Percentiles rank a stretch among this genome's conserved stretches.
Evolutionary conservation across 768 basidiomycete species (phyloP).

Genomic region (Pleurotus ostreatus): DNA sequence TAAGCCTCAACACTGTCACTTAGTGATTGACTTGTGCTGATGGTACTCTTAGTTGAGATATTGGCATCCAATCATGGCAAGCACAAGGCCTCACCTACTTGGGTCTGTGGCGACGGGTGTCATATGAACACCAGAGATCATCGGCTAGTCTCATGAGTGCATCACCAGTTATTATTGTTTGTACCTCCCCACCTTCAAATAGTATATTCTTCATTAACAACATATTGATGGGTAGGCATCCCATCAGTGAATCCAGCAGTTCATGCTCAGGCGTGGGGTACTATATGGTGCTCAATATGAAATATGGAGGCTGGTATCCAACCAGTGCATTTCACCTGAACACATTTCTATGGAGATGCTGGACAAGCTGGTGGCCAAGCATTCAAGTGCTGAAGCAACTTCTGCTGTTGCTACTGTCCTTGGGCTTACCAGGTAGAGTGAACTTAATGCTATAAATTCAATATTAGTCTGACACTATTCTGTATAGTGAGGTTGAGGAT

Average conservation of each 20-base stretch:
- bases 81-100: too few species aligned
- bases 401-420: slow-evolving; percentile 19
- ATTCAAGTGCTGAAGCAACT: slow-evolving; percentile 27
- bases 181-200: too few species aligned
- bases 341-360: slow-evolving; percentile 26
- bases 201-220: too few species aligned
- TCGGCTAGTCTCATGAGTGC: too few species aligned
- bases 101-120: too few species aligned
- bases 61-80: too few species aligned
- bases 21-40: too few species aligned
- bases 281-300: slow-evolving; percentile 52
- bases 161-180: neutral
- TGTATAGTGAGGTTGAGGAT: slow-evolving; percentile 1
- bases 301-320: slow-evolving; percentile 39
- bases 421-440: neutral
- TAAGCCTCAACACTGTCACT: too few species aligned
- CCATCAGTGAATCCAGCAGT: slow-evolving; percentile 13
- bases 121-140: too few species aligned
- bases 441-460: neutral
- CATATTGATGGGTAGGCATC: slow-evolving; percentile 17
- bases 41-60: too few species aligned
- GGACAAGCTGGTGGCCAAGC: slow-evolving; percentile 19
- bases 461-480: neutral
- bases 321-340: slow-evolving; percentile 22
- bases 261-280: slow-evolving; percentile 25